phyloP scores from a whole-genome alignment of 2,329 filamentous ascomycete species.

The Sporothrix humicola region DNA sequence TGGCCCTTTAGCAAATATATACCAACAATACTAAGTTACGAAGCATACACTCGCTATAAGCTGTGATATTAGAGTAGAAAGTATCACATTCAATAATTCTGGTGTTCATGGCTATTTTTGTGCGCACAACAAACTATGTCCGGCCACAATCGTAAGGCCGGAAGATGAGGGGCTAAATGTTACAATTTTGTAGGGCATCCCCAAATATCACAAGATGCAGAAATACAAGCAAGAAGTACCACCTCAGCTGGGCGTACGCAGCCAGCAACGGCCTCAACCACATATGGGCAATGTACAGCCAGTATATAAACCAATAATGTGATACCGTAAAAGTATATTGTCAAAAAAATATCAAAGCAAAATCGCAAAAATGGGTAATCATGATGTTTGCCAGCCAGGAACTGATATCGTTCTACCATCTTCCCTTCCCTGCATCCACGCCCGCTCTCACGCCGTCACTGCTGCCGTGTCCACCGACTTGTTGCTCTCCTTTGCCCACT shows the following conservation, averaged over 20 bases:
- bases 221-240: background rate
- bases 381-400: background rate
- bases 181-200: background rate
- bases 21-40: background rate
- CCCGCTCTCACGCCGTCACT: constrained; percentile 41
- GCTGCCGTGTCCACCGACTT: constrained; percentile 65
- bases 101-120: too few relatives aligned
- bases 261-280: background rate
- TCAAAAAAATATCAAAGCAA: background rate
- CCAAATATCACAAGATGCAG: constrained; percentile 4
- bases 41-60: background rate
- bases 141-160: background rate
- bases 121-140: background rate
- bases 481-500: constrained; percentile 73
- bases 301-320: background rate
- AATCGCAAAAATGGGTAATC: constrained; percentile 12
- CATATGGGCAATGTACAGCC: background rate
- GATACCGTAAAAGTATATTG: background rate
- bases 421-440: constrained; percentile 51
- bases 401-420: too few relatives aligned
- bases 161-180: background rate
- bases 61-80: too few relatives aligned
- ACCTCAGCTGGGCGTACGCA: background rate
- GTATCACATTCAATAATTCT: too few relatives aligned
- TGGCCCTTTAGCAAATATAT: constrained; percentile 1